phyloP scores from a whole-genome alignment of 345 rosid genomes.

The Clausena lansium region DNA sequence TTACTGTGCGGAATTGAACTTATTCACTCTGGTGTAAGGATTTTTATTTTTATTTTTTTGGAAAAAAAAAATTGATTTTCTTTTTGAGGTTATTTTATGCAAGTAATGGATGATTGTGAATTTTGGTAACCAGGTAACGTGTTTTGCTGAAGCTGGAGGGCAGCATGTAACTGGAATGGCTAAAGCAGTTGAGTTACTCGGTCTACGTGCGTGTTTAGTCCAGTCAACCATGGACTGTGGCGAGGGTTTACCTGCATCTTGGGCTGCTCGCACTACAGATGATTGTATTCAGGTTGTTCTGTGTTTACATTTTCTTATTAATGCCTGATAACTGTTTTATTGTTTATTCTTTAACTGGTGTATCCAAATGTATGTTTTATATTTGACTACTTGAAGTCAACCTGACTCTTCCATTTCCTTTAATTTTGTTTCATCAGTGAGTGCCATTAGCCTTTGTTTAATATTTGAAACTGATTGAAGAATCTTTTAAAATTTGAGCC shows the following conservation, averaged over 20 bases:
- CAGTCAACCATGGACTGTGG: constrained; percentile 66
- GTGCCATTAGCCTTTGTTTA: background rate
- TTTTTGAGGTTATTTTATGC: background rate
- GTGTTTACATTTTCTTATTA: background rate
- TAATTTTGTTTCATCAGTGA: background rate
- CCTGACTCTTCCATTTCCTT: background rate
- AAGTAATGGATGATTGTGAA: background rate
- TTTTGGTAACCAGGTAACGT: constrained; percentile 47
- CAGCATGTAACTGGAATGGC: constrained; percentile 68
- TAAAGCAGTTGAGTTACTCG: constrained; percentile 57
- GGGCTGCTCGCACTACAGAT: constrained; percentile 55
- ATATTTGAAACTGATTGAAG: background rate
- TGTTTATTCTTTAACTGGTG: background rate
- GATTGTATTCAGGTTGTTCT: constrained; percentile 57
- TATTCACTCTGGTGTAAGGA: constrained; percentile 61
- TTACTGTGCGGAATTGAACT: constrained; percentile 69
- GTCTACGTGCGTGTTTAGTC: constrained; percentile 64
- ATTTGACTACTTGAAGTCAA: background rate
- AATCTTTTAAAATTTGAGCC: background rate
- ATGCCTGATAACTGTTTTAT: background rate
- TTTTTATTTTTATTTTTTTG: too few relatives aligned
- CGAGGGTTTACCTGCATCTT: constrained; percentile 57
- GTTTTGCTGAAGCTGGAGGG: constrained; percentile 84
- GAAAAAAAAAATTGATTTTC: background rate
- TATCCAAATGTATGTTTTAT: background rate